Conservation (phyloP, 225 moss, liverwort and hornwort genomes). For the Thuidium tamariscinum region DNA sequence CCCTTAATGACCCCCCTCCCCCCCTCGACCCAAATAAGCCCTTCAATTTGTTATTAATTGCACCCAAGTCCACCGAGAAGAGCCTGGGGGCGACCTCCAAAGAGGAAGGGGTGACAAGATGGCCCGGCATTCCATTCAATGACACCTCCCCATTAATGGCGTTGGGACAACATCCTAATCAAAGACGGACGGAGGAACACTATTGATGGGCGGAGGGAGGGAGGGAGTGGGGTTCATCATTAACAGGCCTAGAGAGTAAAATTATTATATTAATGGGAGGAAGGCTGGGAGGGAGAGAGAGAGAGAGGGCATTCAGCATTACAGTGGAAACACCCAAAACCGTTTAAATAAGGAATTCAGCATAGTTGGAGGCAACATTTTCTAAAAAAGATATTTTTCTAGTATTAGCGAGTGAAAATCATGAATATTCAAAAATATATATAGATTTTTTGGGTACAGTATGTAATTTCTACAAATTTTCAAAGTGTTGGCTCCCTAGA, state of each 20-base stretch:
- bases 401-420: too few species aligned
- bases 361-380: too few species aligned
- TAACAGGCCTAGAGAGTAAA: too few species aligned
- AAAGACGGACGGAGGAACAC: neutral
- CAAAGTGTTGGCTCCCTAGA: too few species aligned
- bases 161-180: slow-evolving; percentile 2
- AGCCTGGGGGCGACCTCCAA: neutral
- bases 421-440: too few species aligned
- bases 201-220: slow-evolving; percentile 7
- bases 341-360: too few species aligned
- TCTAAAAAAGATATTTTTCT: too few species aligned
- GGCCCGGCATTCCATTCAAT: neutral
- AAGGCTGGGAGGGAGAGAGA: too few species aligned
- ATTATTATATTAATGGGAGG: neutral
- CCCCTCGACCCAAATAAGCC: neutral
- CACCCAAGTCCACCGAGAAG: neutral
- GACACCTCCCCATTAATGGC: neutral
- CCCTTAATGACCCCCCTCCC: neutral
- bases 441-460: too few species aligned
- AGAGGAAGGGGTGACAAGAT: slow-evolving; percentile 2
- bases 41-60: neutral
- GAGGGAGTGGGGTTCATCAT: neutral
- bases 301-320: too few species aligned
- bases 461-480: too few species aligned
- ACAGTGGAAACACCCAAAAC: too few species aligned